A percentile compares a stretch with the other conserved stretches of the same genome.
These are phyloP conservation scores for Salix purpurea DNA, from an alignment of 345 rosid genomes.

Conservation along the genomic window DNA sequence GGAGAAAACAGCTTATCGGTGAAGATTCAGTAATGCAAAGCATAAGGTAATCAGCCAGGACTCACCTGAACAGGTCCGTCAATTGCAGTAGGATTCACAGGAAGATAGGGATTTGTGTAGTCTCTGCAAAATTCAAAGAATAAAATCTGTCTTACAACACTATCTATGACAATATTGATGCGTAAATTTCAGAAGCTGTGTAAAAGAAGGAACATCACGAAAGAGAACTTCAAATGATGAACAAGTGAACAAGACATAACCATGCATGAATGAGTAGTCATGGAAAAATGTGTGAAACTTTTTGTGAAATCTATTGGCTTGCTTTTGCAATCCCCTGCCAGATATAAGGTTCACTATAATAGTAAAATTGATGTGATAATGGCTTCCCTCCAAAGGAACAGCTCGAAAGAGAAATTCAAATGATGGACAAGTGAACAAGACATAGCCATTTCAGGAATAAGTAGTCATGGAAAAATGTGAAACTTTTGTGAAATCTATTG, in stretches of 20 bases:
- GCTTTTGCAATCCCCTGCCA: not conserved
- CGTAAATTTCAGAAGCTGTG: not conserved
- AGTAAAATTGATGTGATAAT: no score
- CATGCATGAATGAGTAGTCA: not conserved
- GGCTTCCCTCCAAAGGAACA: not conserved
- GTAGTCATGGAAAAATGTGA: not conserved
- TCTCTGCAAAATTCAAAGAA: constrained; percentile 50
- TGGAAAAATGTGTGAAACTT: not conserved
- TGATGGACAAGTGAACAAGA: not conserved
- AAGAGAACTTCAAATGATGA: not conserved
- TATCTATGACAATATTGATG: not conserved
- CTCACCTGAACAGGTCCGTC: constrained; percentile 76
- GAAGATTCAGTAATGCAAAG: not conserved
- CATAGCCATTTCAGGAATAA: not conserved
- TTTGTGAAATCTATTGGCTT: not conserved
- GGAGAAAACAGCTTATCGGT: constrained; percentile 25
- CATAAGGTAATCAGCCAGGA: not conserved
- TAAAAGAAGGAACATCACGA: not conserved
- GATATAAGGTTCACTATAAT: not conserved
- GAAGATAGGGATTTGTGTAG: constrained; percentile 93
- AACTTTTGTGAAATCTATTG: not conserved
- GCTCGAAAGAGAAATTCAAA: not conserved
- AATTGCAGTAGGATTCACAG: constrained; percentile 92
- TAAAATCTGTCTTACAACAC: constrained; percentile 4
- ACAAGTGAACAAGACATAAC: not conserved